Evolutionary conservation across 2,329 filamentous ascomycete genomes (phyloP).

Genomic region (Fusarium beomiforme): DNA sequence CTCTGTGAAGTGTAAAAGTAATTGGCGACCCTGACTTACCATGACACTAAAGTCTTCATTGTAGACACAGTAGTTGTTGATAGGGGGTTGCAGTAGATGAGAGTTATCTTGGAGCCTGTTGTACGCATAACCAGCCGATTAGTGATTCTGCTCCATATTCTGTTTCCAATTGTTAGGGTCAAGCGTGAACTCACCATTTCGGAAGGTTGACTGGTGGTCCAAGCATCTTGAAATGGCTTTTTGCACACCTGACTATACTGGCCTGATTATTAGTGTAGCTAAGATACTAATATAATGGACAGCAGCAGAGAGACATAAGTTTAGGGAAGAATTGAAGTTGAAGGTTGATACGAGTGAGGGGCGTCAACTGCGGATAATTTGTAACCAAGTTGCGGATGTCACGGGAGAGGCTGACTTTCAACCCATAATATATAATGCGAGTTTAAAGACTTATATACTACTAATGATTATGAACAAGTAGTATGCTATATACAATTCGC

Average conservation of each 20-base stretch:
- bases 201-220: conserved; percentile 64
- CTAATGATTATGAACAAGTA: neutral
- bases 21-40: conserved; percentile 55
- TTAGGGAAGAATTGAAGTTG: neutral
- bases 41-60: conserved; percentile 85
- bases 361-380: conserved; percentile 18
- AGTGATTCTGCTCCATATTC: conserved; percentile 1
- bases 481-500: neutral
- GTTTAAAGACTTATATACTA: neutral
- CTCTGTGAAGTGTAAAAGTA: neutral
- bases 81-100: conserved; percentile 89
- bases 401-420: conserved; percentile 12
- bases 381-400: conserved; percentile 24
- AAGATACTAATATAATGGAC: neutral
- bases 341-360: conserved; percentile 13
- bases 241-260: neutral
- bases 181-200: conserved; percentile 60
- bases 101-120: conserved; percentile 88
- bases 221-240: conserved; percentile 53
- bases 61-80: conserved; percentile 98
- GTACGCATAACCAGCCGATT: conserved; percentile 7
- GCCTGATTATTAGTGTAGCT: neutral
- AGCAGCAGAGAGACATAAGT: neutral
- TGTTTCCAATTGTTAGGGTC: neutral
- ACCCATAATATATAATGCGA: neutral